Conservation (phyloP, 345 rosid genomes). For the Lenwebbia sp. region DNA sequence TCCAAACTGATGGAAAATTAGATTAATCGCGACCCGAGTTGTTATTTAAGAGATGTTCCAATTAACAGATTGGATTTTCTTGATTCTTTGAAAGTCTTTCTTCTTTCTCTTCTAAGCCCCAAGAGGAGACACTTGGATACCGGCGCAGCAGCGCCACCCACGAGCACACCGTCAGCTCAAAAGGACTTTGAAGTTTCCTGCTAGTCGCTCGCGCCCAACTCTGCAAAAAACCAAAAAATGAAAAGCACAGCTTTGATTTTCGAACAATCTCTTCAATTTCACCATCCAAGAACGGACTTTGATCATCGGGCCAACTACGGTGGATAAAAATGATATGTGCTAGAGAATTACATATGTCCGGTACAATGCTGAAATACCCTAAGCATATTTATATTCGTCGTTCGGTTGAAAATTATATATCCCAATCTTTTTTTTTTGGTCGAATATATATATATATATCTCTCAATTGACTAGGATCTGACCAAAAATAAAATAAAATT, state of each 20-base stretch:
- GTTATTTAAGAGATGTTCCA: neutral
- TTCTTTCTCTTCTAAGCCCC: neutral
- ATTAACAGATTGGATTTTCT: neutral
- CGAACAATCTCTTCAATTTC: too few species aligned
- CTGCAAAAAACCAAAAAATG: too few species aligned
- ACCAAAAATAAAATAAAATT: too few species aligned
- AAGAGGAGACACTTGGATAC: neutral
- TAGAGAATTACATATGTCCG: fast-evolving
- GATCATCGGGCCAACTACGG: neutral
- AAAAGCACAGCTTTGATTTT: too few species aligned
- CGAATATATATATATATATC: neutral
- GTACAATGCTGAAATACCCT: neutral
- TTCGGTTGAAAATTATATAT: neutral
- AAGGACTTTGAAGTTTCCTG: neutral
- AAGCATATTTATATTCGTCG: neutral
- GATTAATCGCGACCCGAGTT: fast-evolving
- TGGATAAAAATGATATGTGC: too few species aligned
- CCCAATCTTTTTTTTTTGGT: neutral
- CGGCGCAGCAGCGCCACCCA: fast-evolving
- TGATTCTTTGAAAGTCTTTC: neutral
- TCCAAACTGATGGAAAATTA: neutral
- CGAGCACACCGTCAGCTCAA: fast-evolving
- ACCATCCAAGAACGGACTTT: too few species aligned
- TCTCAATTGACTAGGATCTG: too few species aligned
- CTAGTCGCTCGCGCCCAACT: fast-evolving